These are phyloP conservation scores for Juncus effusus DNA, from an alignment of 176 grass and related monocot species.

Conservation along the genomic window DNA sequence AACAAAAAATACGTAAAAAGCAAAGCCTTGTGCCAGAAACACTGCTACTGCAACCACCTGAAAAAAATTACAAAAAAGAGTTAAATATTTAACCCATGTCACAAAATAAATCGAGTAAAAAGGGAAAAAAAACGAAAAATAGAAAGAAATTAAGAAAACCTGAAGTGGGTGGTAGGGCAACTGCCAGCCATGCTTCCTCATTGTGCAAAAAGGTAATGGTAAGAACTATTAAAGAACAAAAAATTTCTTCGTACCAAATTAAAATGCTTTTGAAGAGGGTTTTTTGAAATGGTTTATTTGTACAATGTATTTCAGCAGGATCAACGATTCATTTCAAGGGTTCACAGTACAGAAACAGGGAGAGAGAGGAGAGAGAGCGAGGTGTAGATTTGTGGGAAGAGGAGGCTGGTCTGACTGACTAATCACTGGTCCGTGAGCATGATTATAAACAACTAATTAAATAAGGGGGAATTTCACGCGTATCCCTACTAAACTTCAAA, in stretches of 20 bases:
- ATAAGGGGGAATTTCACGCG: no score
- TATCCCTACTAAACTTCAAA: not conserved
- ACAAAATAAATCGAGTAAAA: conserved; percentile 7
- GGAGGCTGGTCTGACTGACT: conserved; percentile 17
- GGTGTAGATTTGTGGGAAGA: conserved; percentile 20
- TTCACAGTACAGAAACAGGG: not conserved
- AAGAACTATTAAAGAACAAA: conserved; percentile 13
- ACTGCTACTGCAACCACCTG: conserved; percentile 97
- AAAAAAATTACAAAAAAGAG: conserved; percentile 10
- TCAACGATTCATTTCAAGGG: not conserved
- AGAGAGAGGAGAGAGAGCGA: conserved; percentile 5
- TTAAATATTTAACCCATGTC: not conserved
- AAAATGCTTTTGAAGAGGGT: no score
- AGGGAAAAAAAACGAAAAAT: not conserved
- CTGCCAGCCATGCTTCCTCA: conserved; percentile 99
- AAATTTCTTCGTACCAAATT: no score
- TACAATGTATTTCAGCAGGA: no score
- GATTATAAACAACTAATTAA: conserved; percentile 18
- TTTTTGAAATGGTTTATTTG: no score
- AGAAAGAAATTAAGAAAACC: conserved; percentile 25
- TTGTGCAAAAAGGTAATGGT: conserved; percentile 19
- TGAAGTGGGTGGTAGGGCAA: conserved; percentile 97
- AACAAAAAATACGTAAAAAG: conserved; percentile 96
- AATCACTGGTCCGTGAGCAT: conserved; percentile 31
- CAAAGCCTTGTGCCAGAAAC: conserved; percentile 83